Conservation (phyloP, 73 alveolate species). For the Paraurostyla sp. region DNA sequence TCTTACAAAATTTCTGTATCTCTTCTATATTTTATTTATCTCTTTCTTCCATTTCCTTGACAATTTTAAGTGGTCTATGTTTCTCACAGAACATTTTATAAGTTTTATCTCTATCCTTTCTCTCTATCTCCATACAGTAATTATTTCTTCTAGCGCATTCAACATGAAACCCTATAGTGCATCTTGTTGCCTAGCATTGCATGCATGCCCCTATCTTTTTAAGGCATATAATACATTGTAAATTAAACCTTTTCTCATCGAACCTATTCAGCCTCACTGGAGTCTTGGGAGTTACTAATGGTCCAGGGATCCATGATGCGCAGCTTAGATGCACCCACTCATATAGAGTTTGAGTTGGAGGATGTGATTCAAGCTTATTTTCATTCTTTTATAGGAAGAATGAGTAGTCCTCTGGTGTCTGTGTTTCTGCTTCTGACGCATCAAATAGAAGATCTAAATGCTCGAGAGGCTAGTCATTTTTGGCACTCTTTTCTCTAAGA, state of each 20-base stretch:
- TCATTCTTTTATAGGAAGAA: conserved; percentile 34
- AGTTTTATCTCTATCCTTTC: conserved; percentile 40
- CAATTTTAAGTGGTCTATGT: conserved; percentile 72
- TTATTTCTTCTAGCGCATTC: conserved; percentile 78
- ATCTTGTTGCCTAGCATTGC: conserved; percentile 65
- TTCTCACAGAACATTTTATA: conserved; percentile 65
- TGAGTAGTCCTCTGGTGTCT: conserved; percentile 55
- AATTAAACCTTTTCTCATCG: conserved; percentile 63
- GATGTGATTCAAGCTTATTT: conserved; percentile 12
- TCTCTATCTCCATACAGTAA: conserved; percentile 66
- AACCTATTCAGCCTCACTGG: conserved; percentile 63
- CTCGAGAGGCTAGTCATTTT: not conserved
- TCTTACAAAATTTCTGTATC: conserved; percentile 57
- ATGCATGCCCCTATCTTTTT: conserved; percentile 80
- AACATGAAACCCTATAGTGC: conserved; percentile 68
- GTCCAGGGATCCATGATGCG: conserved; percentile 88
- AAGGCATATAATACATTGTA: conserved; percentile 65
- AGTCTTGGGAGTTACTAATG: conserved; percentile 56
- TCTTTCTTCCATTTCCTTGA: conserved; percentile 70
- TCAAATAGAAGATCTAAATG: conserved; percentile 19
- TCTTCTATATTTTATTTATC: conserved; percentile 50
- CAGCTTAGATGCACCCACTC: conserved; percentile 92
- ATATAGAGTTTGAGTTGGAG: conserved; percentile 39
- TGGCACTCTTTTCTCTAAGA: not conserved
- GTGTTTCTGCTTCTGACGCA: conserved; percentile 1